Evolutionary conservation across 1,284 basidiomycete genomes (phyloP), one percentile per base, ranked within the genome.

Genomic region (Ustilago lituana): DNA sequence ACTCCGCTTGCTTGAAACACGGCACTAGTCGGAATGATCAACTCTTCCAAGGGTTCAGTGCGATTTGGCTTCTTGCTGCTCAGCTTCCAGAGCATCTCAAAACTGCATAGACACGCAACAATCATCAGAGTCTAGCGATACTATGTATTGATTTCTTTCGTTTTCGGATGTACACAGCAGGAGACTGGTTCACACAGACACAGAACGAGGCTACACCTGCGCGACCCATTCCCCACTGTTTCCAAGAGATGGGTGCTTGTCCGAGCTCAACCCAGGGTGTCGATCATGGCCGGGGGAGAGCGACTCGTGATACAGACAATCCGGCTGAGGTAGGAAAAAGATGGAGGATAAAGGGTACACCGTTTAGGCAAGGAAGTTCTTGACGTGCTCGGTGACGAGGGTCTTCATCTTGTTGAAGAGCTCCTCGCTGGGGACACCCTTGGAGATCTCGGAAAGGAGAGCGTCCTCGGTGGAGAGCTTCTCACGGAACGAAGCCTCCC

Each of bases 401-500:
- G 26, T 55, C 63, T 63, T 67, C 48, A 77, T 94, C 88, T 93
- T 89, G 66, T 86, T 87, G 87, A 97, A 94, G 66, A 96, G 87
- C 83, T 94, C 93, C 65, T 90, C 88, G 67, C 91, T 93, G 82
- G 96, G 89, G 69, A 86, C 87, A 73, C 94, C 94, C 72, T 87
- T 86, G 56, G 88, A 85, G 80, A 97, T 94, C 85, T 94, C 81
- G 33, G 76, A 65, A 33, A 84, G 77, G 33, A 84, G 77, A 46
- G 73, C 74, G 43, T 75, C 71, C 71, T 84, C 75, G 62, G 63
- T 71, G 23, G 57, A 47, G 56, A 81, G 66, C 84, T 93, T 89
- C 78, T 88, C 86, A 82, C 91, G 90, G 90, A 94, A 94, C 81
- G 91, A 90, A 69, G 85, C 87, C 85, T 97, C 94, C 94, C 94